Evolutionary conservation across 164 flowering plant species (phyloP), one percentile per base, ranked within the genome.

Genomic region (Nelumbo lutea): DNA sequence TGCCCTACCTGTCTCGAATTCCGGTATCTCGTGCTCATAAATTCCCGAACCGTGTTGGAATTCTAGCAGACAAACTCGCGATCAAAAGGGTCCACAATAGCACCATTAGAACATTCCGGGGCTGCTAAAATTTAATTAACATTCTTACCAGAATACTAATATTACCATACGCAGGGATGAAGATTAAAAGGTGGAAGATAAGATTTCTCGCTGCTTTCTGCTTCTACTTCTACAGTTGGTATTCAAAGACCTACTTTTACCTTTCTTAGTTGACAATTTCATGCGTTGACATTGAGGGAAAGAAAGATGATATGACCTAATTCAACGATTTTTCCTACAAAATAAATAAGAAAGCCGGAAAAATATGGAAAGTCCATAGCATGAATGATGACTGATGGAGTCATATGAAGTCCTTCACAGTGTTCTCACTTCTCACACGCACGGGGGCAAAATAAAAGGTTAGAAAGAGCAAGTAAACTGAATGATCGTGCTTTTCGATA

Each of bases 21-120:
- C 38, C 75, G 78, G 64, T 78, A 77, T 81, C 87, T 86, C 77
- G 88, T 81, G 90, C 79, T 83, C 85, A 76, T 79, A 76, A 86
- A 87, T 76, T 65, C 74, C 41, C 69, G 43, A 77, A 68, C 62
- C 45, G 70, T 78, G 86, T 68, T 72, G 73, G 78, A 75, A 62
- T 69, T 71, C 68, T 71, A 53, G 74, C 73, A 65, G 83, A 71
- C 82, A 75, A 68, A 46, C 79, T 67, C 72, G 52, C 72, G 41
- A 65, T 61, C 77, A 50, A 42, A 52, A 9, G 72, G 79, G 72
- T 71, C 75, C 77, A 42, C 72, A n/a, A 7, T 13, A 61, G 66
- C 62, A 15, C 69, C 40, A 60, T 45, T 41, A 42, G 62, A 60
- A 60, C 45, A 44, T 60, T 60, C 62, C 62, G 10, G 62, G 42